Percentiles rank a stretch among this genome's conserved stretches.
phyloP scores from a whole-genome alignment of 495 filamentous ascomycete genomes.

The Durotheca rogersii region DNA sequence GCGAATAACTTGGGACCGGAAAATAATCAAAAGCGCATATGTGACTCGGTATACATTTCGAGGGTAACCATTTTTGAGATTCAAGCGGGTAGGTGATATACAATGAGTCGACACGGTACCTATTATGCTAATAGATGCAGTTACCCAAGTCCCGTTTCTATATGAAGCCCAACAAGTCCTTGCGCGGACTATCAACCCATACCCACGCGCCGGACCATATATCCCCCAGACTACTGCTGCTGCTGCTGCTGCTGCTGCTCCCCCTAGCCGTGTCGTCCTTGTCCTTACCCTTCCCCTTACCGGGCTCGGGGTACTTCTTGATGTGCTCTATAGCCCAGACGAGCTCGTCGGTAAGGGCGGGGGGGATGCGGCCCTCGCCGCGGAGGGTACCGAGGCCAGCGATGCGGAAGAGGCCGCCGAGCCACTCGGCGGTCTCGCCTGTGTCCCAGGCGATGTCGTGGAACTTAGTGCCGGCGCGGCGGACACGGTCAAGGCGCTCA shows the following conservation, averaged over 20 bases:
- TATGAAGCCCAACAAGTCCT: conserved; percentile 37
- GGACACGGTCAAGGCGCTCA: conserved; percentile 26
- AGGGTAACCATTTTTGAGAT: background rate
- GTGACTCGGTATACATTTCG: too few relatives aligned
- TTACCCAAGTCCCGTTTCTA: conserved; percentile 1
- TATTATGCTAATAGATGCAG: background rate
- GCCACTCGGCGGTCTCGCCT: conserved; percentile 46
- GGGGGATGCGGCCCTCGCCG: conserved; percentile 48
- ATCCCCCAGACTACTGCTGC: too few relatives aligned
- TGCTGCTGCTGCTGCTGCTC: too few relatives aligned
- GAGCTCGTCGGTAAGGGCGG: conserved; percentile 42
- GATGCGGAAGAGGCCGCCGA: conserved; percentile 43
- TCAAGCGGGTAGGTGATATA: background rate
- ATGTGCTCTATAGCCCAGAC: conserved; percentile 52
- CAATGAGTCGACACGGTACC: background rate
- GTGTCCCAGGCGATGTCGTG: conserved; percentile 51
- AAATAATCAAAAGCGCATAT: too few relatives aligned
- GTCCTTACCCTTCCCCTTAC: conserved; percentile 29
- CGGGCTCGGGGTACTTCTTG: conserved; percentile 50
- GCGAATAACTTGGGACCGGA: background rate
- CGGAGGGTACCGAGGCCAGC: conserved; percentile 44
- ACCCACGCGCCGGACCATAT: conserved; percentile 28
- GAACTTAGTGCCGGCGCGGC: conserved; percentile 40
- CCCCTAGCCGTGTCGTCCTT: too few relatives aligned
- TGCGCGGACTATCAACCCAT: conserved; percentile 23